Conservation (phyloP, 2,329 filamentous ascomycete genomes). For the Aureobasidium sp. region DNA sequence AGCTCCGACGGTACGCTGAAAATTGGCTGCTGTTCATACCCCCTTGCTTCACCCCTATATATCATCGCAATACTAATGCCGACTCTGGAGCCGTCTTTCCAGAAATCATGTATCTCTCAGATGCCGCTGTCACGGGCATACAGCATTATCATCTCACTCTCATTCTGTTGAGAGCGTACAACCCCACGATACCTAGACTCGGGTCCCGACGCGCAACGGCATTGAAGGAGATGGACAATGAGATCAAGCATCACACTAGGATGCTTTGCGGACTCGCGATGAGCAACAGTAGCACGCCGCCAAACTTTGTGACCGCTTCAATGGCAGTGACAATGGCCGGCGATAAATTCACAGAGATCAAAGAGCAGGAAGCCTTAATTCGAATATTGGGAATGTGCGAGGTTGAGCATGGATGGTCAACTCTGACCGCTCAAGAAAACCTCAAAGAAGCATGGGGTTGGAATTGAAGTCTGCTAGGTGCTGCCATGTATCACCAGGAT, state of each 20-base stretch:
- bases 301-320: conserved; percentile 37
- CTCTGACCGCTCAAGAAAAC: neutral
- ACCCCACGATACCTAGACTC: conserved; percentile 46
- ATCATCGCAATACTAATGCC: neutral
- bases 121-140: conserved; percentile 48
- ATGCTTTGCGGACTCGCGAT: conserved; percentile 50
- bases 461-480: neutral
- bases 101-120: conserved; percentile 49
- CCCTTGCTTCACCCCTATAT: neutral
- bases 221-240: conserved; percentile 34
- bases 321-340: conserved; percentile 33
- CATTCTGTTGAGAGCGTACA: conserved; percentile 49
- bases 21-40: neutral
- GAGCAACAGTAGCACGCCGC: conserved; percentile 47
- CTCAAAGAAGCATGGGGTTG: neutral
- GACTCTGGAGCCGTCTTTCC: conserved; percentile 45
- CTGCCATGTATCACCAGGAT: neutral
- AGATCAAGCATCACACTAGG: conserved; percentile 39
- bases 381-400: neutral
- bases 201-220: conserved; percentile 35
- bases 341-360: conserved; percentile 16
- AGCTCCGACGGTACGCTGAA: neutral
- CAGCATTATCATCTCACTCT: conserved; percentile 53
- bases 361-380: neutral
- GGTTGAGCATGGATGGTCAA: neutral